phyloP scores from a whole-genome alignment of 352 stramenopile species.

The Thraustochytrium sp. region DNA sequence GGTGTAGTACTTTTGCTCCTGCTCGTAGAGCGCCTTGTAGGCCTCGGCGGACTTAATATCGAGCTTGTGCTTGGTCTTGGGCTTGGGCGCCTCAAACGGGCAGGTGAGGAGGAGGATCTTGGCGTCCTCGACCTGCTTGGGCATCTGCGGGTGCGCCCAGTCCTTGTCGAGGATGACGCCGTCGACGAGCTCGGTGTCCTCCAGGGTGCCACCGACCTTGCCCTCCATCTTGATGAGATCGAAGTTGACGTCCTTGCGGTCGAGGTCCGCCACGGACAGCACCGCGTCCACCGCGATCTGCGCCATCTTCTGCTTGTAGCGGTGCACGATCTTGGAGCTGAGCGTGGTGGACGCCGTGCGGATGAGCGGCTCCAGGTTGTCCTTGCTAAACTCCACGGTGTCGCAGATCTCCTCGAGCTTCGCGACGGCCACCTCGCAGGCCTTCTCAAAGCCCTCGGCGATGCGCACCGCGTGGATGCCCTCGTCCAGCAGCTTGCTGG shows the following conservation, averaged over 20 bases:
- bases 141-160: slow-evolving; percentile 97
- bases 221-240: slow-evolving; percentile 99
- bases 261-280: slow-evolving; percentile 93
- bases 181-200: slow-evolving; percentile 95
- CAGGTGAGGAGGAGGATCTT: slow-evolving; percentile 98
- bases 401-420: slow-evolving; percentile 90
- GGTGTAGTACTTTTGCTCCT: slow-evolving; percentile 98
- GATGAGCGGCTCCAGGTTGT: slow-evolving; percentile 89
- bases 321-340: slow-evolving; percentile 90
- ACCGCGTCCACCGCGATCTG: slow-evolving; percentile 97
- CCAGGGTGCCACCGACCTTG: slow-evolving; percentile 91
- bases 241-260: slow-evolving; percentile 98
- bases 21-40: slow-evolving; percentile 90
- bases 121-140: slow-evolving; percentile 90
- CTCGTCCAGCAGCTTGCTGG: slow-evolving; percentile 87
- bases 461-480: slow-evolving; percentile 97
- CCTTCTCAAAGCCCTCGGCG: slow-evolving; percentile 95
- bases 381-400: slow-evolving; percentile 87
- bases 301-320: slow-evolving; percentile 96
- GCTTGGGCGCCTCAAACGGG: slow-evolving; percentile 98
- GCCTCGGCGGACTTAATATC: slow-evolving; percentile 96
- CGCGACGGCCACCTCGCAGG: slow-evolving; percentile 89
- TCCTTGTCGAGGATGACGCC: slow-evolving; percentile 99
- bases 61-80: slow-evolving; percentile 99
- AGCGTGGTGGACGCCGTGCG: slow-evolving; percentile 97